Conservation (phyloP, 345 rosid species). For the Murraya paniculata region DNA sequence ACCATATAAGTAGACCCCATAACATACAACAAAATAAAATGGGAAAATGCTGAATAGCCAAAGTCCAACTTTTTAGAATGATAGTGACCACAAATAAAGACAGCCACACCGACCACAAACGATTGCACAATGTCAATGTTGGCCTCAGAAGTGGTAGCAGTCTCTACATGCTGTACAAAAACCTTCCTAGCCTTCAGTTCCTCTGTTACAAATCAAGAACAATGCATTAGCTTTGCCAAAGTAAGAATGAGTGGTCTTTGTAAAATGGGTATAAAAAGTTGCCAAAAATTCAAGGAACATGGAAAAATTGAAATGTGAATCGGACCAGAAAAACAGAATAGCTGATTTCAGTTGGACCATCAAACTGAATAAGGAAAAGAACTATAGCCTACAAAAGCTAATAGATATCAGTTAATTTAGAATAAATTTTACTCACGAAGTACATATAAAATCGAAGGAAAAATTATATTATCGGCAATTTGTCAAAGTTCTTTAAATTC, state of each 20-base stretch:
- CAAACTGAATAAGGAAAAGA: neutral
- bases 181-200: conserved; percentile 59
- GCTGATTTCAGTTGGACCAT: neutral
- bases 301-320: neutral
- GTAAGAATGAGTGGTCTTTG: neutral
- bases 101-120: conserved; percentile 47
- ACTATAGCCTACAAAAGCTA: neutral
- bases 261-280: neutral
- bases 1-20: neutral
- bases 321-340: neutral
- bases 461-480: neutral
- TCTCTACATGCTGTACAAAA: conserved; percentile 71
- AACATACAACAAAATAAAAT: neutral
- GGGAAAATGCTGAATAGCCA: neutral
- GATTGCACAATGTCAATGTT: conserved; percentile 47
- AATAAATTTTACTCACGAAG: neutral
- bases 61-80: neutral
- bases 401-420: neutral
- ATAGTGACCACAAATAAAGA: neutral
- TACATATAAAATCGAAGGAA: neutral
- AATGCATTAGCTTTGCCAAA: neutral
- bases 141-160: conserved; percentile 39
- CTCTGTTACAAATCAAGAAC: conserved; percentile 35
- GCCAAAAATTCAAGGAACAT: neutral
- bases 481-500: neutral